These are phyloP conservation scores for Pseudogymnoascus destructans DNA, from an alignment of 2,329 filamentous ascomycete genomes.

Conservation along the genomic window DNA sequence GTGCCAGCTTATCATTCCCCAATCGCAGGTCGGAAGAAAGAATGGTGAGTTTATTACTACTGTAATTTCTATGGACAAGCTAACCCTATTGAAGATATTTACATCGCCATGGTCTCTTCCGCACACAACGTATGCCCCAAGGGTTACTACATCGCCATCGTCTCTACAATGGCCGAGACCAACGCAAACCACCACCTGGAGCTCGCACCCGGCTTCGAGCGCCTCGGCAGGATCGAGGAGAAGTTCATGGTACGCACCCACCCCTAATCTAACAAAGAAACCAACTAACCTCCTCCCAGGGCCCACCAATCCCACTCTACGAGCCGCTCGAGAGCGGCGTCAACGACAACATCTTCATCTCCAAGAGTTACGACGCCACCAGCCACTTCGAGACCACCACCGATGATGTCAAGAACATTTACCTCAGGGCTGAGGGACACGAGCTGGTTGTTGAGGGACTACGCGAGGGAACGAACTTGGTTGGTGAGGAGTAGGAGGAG, in stretches of 20 bases:
- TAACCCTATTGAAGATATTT: slow-evolving; percentile 54
- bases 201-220: slow-evolving; percentile 80
- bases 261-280: not conserved
- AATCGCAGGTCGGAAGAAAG: slow-evolving; percentile 93
- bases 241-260: slow-evolving; percentile 65
- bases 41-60: slow-evolving; percentile 50
- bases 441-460: slow-evolving; percentile 80
- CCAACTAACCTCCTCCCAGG: slow-evolving; percentile 29
- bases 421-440: slow-evolving; percentile 67
- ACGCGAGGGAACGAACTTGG: slow-evolving; percentile 61
- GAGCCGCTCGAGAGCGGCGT: slow-evolving; percentile 73
- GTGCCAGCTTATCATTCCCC: slow-evolving; percentile 89
- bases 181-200: slow-evolving; percentile 90
- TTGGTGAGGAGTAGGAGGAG: slow-evolving; percentile 48
- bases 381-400: slow-evolving; percentile 89
- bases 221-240: slow-evolving; percentile 88
- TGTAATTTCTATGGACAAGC: slow-evolving; percentile 10
- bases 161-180: slow-evolving; percentile 91
- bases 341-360: slow-evolving; percentile 90
- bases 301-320: slow-evolving; percentile 82
- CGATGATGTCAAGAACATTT: slow-evolving; percentile 93
- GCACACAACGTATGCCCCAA: slow-evolving; percentile 98
- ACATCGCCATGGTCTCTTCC: slow-evolving; percentile 88
- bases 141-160: slow-evolving; percentile 97
- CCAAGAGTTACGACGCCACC: slow-evolving; percentile 95